phyloP scores from a whole-genome alignment of 2,329 filamentous ascomycete species.

The Xylaria hypoxylon region DNA sequence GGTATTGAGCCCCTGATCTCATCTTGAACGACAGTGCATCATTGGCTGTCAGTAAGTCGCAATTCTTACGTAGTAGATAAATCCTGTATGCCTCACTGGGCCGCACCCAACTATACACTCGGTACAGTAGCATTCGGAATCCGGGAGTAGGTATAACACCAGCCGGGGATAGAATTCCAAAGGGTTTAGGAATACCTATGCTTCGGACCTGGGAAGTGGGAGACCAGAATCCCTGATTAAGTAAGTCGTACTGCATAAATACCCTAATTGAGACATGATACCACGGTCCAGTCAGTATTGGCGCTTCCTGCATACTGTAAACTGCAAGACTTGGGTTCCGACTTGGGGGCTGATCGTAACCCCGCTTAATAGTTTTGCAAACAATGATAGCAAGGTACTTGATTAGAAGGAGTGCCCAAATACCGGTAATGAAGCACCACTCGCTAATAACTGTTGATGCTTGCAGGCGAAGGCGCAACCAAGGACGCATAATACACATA shows the following conservation, averaged over 20 bases:
- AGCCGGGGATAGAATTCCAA: background rate
- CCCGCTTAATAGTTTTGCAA: background rate
- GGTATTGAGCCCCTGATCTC: conserved; percentile 1
- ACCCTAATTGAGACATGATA: background rate
- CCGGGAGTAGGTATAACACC: background rate
- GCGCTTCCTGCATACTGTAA: background rate
- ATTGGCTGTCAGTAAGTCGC: conserved; percentile 4
- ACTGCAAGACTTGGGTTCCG: background rate
- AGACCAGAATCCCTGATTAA: background rate
- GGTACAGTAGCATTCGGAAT: conserved; percentile 1
- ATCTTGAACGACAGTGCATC: background rate
- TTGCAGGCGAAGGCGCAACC: too few relatives aligned
- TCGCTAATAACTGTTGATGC: too few relatives aligned
- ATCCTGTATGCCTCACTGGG: background rate
- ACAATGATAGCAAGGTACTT: too few relatives aligned
- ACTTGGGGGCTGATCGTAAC: background rate
- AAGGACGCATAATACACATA: too few relatives aligned
- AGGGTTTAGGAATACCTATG: background rate
- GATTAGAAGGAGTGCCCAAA: too few relatives aligned
- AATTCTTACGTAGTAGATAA: background rate
- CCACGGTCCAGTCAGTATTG: background rate
- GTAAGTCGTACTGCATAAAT: background rate
- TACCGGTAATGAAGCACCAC: too few relatives aligned
- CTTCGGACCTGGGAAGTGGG: background rate
- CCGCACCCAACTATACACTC: background rate